Evolutionary conservation across 192 early-diverging fungal genomes (phyloP).

Genomic region (Mortierella hygrophila): DNA sequence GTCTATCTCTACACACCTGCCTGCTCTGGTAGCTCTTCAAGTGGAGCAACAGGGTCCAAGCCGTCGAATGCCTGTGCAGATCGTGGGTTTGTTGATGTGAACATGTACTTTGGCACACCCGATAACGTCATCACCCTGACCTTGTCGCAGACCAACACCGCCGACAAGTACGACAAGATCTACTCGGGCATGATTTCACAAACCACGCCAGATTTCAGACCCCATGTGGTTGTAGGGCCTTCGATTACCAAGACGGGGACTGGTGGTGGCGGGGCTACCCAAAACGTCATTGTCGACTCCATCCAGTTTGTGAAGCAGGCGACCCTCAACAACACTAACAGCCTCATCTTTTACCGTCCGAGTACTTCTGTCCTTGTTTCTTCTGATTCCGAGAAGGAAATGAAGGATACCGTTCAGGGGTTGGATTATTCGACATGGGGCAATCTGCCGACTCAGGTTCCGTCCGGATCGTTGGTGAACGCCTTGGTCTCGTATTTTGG

Average conservation of each 20-base stretch:
- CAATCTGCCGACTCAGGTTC: constrained; percentile 54
- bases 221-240: constrained; percentile 62
- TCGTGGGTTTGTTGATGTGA: constrained; percentile 48
- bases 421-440: constrained; percentile 47
- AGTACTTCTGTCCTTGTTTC: neutral
- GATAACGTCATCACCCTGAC: constrained; percentile 43
- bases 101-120: constrained; percentile 40
- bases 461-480: constrained; percentile 63
- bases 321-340: constrained; percentile 40
- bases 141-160: constrained; percentile 59
- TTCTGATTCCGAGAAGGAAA: constrained; percentile 28
- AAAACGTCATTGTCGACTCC: constrained; percentile 47
- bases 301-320: constrained; percentile 56
- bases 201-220: constrained; percentile 61
- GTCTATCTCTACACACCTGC: constrained; percentile 68
- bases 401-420: constrained; percentile 45
- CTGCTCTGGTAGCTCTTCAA: constrained; percentile 45
- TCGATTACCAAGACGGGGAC: constrained; percentile 13
- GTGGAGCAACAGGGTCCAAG: neutral
- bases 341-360: constrained; percentile 40
- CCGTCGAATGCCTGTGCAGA: constrained; percentile 33
- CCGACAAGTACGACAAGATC: constrained; percentile 59
- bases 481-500: constrained; percentile 53
- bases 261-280: neutral
- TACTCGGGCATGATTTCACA: constrained; percentile 63